A percentile compares a stretch with the other conserved stretches of the same genome.
phyloP scores from a whole-genome alignment of 257 asterid species.

The Osmanthus fragrans region DNA sequence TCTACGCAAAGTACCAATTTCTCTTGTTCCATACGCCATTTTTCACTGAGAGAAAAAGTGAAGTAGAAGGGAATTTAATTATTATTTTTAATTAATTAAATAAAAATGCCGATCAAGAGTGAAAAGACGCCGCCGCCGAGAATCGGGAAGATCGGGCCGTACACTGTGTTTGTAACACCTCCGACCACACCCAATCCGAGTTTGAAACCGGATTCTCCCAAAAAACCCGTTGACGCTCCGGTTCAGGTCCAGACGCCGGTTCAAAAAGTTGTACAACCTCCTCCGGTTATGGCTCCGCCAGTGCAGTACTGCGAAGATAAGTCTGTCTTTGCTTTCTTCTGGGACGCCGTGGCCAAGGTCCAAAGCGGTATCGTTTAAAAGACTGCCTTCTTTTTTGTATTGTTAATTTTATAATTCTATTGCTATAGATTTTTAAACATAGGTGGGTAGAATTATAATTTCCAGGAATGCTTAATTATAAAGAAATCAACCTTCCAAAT shows the following conservation, averaged over 20 bases:
- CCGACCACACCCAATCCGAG: constrained; percentile 60
- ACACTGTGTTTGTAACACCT: constrained; percentile 95
- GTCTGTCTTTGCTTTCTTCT: constrained; percentile 66
- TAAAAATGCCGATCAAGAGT: constrained; percentile 34
- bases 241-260: constrained; percentile 43
- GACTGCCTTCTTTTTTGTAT: background rate
- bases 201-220: constrained; percentile 46
- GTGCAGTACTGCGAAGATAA: constrained; percentile 55
- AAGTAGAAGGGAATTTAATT: background rate
- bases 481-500: background rate
- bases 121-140: constrained; percentile 69
- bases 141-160: constrained; percentile 99
- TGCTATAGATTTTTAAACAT: background rate
- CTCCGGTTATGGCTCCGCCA: constrained; percentile 93
- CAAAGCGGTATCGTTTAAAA: constrained; percentile 57
- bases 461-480: background rate
- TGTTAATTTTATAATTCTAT: no score
- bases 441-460: background rate
- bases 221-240: constrained; percentile 29
- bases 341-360: constrained; percentile 82
- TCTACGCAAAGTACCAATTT: background rate
- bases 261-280: constrained; percentile 34
- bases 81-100: background rate
- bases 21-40: background rate
- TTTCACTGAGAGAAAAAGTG: background rate